A percentile compares a stretch with the other conserved stretches of the same genome.
phyloP scores from a whole-genome alignment of 768 basidiomycete species.

The Imleria badia region DNA sequence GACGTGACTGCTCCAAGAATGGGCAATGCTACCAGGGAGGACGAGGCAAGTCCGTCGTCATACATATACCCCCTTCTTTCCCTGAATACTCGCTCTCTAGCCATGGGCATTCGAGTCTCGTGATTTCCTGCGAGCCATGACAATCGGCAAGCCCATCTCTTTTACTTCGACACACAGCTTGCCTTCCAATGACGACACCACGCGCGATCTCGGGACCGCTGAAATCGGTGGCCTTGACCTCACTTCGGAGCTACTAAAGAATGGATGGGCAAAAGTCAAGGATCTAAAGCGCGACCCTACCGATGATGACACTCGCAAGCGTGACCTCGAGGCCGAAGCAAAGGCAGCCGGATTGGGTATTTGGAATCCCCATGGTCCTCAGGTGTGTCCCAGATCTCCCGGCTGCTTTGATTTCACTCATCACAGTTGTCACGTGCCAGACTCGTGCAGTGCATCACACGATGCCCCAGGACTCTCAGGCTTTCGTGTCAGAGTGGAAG shows the following conservation, averaged over 20 bases:
- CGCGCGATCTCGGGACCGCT: slow-evolving; percentile 77
- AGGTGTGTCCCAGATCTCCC: slow-evolving; percentile 39
- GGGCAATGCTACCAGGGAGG: slow-evolving; percentile 80
- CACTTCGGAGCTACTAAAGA: slow-evolving; percentile 71
- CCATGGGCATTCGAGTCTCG: slow-evolving; percentile 91
- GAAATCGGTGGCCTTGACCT: slow-evolving; percentile 75
- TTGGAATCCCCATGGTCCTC: slow-evolving; percentile 82
- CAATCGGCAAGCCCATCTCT: slow-evolving; percentile 88
- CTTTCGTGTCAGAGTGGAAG: slow-evolving; percentile 89
- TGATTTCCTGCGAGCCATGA: slow-evolving; percentile 82
- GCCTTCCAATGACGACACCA: slow-evolving; percentile 68
- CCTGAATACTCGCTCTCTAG: slow-evolving; percentile 37
- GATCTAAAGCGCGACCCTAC: slow-evolving; percentile 82
- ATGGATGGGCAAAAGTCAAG: slow-evolving; percentile 93
- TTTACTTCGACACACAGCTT: slow-evolving; percentile 83
- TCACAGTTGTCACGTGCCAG: slow-evolving; percentile 36
- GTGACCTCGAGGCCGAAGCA: slow-evolving; percentile 76
- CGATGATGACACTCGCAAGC: slow-evolving; percentile 71
- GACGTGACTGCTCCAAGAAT: slow-evolving; percentile 83
- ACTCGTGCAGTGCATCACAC: slow-evolving; percentile 72
- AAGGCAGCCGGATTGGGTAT: slow-evolving; percentile 73
- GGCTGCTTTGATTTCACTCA: not conserved
- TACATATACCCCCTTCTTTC: not conserved
- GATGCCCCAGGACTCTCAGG: slow-evolving; percentile 89
- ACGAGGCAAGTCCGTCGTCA: slow-evolving; percentile 61